Base-by-base conservation (phyloP, 1,284 basidiomycete species). In the Rhodotorula sp. region DNA sequence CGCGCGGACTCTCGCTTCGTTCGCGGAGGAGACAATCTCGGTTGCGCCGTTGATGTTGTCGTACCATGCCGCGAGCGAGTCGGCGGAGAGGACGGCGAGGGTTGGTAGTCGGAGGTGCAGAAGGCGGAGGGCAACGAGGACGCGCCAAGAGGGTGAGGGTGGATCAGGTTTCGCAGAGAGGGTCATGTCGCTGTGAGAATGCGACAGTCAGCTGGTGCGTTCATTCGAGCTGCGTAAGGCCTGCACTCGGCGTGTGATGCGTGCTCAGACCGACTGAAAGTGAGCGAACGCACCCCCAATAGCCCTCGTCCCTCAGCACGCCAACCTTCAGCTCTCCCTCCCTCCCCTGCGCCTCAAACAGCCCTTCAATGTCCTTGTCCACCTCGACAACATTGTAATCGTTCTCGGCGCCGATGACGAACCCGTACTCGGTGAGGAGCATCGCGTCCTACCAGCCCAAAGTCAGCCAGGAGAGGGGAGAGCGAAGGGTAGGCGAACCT, bases 391-490 rank as follows among this genome's bases (percentile, higher is more conserved):
- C 67, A 53, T 76, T 74, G 68, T 75, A 74, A 2, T 54, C 59
- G 68, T 78, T 78, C 13, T 34, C 63, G 11, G 47, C 46, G 2
- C 74, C 74, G 5, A 76, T 55, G 2, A 68, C 64, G 65, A 78
- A 78, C 5, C 77, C 77, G 52, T 78, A 78, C 47, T 78, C 77
- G 27, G 76, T 65, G 22, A 75, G 59, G 6, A 78, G 65, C 49
- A 74, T 71, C 30, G 74, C 60, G 56, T 78, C 76, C 24, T n/a
- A 11, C n/a, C 24, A n/a, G 27, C 10, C 2, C 49, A 11, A 27
- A 27, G 49, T 51, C 13, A 51, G 49, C 11, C 13, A 27, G 49
- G 2, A n/a, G 17, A 49, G 48, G 20, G 47, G 44, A 22, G 17
- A 19, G n/a, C 29, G 46, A 30, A 9, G 27, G 27, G 7, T 13